Conservation (phyloP, 1,284 basidiomycete species). For the Polyporus tsugae region DNA sequence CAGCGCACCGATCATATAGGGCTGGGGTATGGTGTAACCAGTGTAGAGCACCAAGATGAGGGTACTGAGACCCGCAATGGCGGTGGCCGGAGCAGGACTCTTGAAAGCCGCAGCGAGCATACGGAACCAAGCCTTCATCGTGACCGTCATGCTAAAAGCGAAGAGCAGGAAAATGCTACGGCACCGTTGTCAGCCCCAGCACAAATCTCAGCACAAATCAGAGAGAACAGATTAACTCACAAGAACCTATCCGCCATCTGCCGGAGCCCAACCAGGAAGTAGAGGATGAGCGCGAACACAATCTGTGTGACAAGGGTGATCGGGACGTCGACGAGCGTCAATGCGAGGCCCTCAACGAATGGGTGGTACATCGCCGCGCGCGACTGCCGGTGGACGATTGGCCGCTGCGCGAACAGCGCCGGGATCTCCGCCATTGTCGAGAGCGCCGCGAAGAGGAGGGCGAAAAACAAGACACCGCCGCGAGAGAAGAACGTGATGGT, state of each 20-base stretch:
- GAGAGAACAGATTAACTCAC: slow-evolving; percentile 49
- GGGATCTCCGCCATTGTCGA: slow-evolving; percentile 79
- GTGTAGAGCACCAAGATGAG: slow-evolving; percentile 57
- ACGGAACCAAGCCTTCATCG: slow-evolving; percentile 72
- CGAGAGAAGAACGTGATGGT: slow-evolving; percentile 82
- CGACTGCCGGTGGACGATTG: slow-evolving; percentile 71
- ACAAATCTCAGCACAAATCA: neutral
- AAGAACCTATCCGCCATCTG: slow-evolving; percentile 65
- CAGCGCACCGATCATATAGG: slow-evolving; percentile 69
- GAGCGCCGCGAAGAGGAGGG: slow-evolving; percentile 62
- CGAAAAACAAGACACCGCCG: slow-evolving; percentile 81
- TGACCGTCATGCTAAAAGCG: slow-evolving; percentile 56
- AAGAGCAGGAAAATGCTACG: slow-evolving; percentile 63
- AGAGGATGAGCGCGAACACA: slow-evolving; percentile 64
- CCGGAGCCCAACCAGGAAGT: slow-evolving; percentile 71
- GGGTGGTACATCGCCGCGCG: slow-evolving; percentile 72
- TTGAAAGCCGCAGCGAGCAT: slow-evolving; percentile 62
- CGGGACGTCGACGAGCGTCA: slow-evolving; percentile 77
- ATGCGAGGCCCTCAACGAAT: slow-evolving; percentile 70
- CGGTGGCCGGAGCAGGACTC: slow-evolving; percentile 62
- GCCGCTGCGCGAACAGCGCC: slow-evolving; percentile 74
- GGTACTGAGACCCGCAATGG: slow-evolving; percentile 64
- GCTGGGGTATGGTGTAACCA: slow-evolving; percentile 58
- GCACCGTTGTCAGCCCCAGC: neutral
- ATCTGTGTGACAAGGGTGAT: slow-evolving; percentile 62